Base-by-base conservation (phyloP, 2,329 filamentous ascomycete species). In the Colletotrichum tamarilloi region DNA sequence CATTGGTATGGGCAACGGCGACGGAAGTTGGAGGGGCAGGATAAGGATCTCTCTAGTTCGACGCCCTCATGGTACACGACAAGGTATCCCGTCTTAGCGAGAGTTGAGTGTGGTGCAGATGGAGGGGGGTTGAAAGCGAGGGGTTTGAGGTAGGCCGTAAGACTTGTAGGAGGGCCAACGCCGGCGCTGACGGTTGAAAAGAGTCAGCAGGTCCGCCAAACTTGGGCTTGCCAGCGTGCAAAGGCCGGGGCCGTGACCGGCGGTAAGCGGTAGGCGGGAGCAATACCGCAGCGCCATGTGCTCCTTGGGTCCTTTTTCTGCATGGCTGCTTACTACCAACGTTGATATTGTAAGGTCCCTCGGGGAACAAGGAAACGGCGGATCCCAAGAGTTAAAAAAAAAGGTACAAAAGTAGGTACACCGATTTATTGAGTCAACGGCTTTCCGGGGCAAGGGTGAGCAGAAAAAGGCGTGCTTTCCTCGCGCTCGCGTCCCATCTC, bases 201-300 rank as follows among this genome's bases (percentile, higher is more conserved):
- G 59, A 46, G 67, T 69, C 67, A 69, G 59, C 16, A 38, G 67
- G 57, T 14, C 55, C 55, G n/a, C n/a, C 49, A 57, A 32, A 22
- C 14, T 28, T 28, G 59, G 22, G 58, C 46, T 55, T 35, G 52
- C 30, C 7, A 55, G 46, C 63, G 32, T n/a, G n/a, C 52, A 59
- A 16, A 68, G 65, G n/a, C 62, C 28, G 55, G 53, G 42, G 42
- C 62, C 62, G 67, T 56, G 53, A 70, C 67, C 67, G 67, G 42
- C 30, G 35, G 52, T n/a, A 62, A 19, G 38, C 16, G 46, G 46
- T 55, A 53, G 67, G 58, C 56, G 60, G 65, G 58, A 46, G 58
- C 32, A n/a, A n/a, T n/a, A 19, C 32, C 32, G 30, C 28, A 8
- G 16, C 38, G 42, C 62, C 46, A 55, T 35, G 62, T 56, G 22